These are phyloP conservation scores for Ophiostoma sp. DNA, from an alignment of 2,329 filamentous ascomycete species.

Conservation along the genomic window DNA sequence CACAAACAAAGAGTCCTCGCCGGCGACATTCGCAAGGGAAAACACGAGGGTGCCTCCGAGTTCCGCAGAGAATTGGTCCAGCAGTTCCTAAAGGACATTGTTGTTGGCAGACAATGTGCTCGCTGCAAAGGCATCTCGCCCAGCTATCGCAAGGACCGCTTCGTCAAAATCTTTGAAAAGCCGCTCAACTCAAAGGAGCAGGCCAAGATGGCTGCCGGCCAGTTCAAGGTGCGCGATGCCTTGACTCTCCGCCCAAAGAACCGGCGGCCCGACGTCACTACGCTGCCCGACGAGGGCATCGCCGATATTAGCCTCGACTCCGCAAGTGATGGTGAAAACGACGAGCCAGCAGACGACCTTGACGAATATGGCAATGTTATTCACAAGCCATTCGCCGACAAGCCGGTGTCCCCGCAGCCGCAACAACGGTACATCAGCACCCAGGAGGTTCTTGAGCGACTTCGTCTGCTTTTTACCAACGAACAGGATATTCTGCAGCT, in stretches of 20 bases:
- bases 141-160: slow-evolving; percentile 82
- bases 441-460: slow-evolving; percentile 76
- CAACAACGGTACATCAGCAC: slow-evolving; percentile 76
- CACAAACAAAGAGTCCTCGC: slow-evolving; percentile 55
- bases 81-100: slow-evolving; percentile 75
- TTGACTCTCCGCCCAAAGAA: slow-evolving; percentile 54
- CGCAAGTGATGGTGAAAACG: slow-evolving; percentile 45
- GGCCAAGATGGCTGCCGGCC: slow-evolving; percentile 70
- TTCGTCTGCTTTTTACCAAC: slow-evolving; percentile 79
- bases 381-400: slow-evolving; percentile 43
- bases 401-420: slow-evolving; percentile 39
- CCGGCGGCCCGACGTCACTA: slow-evolving; percentile 38
- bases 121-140: slow-evolving; percentile 71
- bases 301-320: slow-evolving; percentile 60
- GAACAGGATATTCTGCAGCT: slow-evolving; percentile 81
- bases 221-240: slow-evolving; percentile 68
- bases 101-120: slow-evolving; percentile 67
- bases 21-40: slow-evolving; percentile 58
- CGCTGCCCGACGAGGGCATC: slow-evolving; percentile 66
- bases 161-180: slow-evolving; percentile 91
- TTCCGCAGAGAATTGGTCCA: slow-evolving; percentile 75
- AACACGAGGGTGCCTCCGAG: slow-evolving; percentile 81
- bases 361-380: slow-evolving; percentile 59
- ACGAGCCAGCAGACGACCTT: slow-evolving; percentile 40
- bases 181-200: slow-evolving; percentile 72